A percentile compares a stretch with the other conserved stretches of the same genome.
These are phyloP conservation scores for Pseudocercospora musae DNA, from an alignment of 2,329 filamentous ascomycete genomes.

Conservation along the genomic window DNA sequence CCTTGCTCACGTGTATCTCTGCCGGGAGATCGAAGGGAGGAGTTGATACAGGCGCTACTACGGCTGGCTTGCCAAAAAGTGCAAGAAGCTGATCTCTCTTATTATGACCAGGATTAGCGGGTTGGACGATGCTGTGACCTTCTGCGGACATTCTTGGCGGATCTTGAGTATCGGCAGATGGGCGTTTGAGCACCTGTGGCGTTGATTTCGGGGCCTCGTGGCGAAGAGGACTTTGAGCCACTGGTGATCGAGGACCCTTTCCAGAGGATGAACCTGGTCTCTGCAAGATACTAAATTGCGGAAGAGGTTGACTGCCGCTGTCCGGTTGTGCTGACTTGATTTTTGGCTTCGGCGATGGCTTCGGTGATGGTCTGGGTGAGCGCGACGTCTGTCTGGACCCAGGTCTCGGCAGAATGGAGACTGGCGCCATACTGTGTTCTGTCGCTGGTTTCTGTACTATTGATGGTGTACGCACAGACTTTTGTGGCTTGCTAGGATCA, in stretches of 20 bases:
- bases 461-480: slow-evolving; percentile 10
- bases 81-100: slow-evolving; percentile 32
- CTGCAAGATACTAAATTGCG: slow-evolving; percentile 31
- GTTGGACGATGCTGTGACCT: slow-evolving; percentile 1
- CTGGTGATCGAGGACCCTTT: slow-evolving; percentile 17
- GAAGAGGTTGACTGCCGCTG: slow-evolving; percentile 19
- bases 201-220: slow-evolving; percentile 24
- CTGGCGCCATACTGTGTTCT: background rate
- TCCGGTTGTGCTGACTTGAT: slow-evolving; percentile 11
- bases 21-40: background rate
- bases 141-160: background rate
- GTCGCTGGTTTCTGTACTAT: slow-evolving; percentile 13
- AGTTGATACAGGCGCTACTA: background rate
- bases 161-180: slow-evolving; percentile 13
- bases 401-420: slow-evolving; percentile 22
- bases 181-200: slow-evolving; percentile 32
- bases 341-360: slow-evolving; percentile 12
- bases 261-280: slow-evolving; percentile 26
- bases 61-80: slow-evolving; percentile 26
- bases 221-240: slow-evolving; percentile 23
- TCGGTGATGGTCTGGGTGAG: slow-evolving; percentile 16
- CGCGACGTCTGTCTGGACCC: slow-evolving; percentile 4
- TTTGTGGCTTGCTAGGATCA: slow-evolving; percentile 24
- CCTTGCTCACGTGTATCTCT: background rate
- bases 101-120: slow-evolving; percentile 10